Evolutionary conservation across 2,329 filamentous ascomycete species (phyloP).

Genomic region (Hortaea werneckii): DNA sequence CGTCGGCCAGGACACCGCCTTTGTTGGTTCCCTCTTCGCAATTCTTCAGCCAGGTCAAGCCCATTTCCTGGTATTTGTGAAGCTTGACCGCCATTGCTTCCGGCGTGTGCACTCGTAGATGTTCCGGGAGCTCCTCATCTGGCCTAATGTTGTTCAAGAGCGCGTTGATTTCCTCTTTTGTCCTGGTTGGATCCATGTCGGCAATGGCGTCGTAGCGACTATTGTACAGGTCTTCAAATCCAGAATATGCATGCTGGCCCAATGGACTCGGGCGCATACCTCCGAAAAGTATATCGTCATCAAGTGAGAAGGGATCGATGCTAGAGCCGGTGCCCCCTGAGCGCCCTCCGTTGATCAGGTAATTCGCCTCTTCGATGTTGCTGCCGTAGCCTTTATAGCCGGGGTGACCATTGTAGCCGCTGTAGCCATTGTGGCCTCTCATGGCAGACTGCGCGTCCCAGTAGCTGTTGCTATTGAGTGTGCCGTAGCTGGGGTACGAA

Average conservation of each 20-base stretch:
- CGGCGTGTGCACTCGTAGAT: constrained; percentile 59
- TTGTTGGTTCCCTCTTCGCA: constrained; percentile 63
- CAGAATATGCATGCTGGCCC: constrained; percentile 12
- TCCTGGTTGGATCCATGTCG: constrained; percentile 38
- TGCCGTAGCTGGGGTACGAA: no score
- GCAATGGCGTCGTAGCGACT: constrained; percentile 16
- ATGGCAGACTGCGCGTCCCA: no score
- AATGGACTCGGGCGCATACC: constrained; percentile 12
- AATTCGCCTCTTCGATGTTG: constrained; percentile 9
- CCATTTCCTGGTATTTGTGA: constrained; percentile 74
- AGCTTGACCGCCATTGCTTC: constrained; percentile 56
- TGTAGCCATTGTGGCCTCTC: not conserved
- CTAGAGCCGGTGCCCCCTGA: constrained; percentile 2
- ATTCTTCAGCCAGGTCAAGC: constrained; percentile 63
- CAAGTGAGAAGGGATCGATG: constrained; percentile 3
- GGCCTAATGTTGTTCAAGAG: constrained; percentile 64
- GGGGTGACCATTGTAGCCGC: not conserved
- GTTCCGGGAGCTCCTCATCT: constrained; percentile 44
- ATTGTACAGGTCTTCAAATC: constrained; percentile 16
- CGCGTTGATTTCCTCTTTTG: constrained; percentile 57
- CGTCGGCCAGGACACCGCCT: constrained; percentile 67
- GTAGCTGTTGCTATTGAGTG: no score
- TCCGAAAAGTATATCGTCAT: constrained; percentile 18
- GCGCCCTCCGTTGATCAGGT: constrained; percentile 11
- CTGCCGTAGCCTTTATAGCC: not conserved